Evolutionary conservation across 208 protist species (phyloP), one percentile per base, ranked within the genome.

Genomic region (Wallacemonas sp.): DNA sequence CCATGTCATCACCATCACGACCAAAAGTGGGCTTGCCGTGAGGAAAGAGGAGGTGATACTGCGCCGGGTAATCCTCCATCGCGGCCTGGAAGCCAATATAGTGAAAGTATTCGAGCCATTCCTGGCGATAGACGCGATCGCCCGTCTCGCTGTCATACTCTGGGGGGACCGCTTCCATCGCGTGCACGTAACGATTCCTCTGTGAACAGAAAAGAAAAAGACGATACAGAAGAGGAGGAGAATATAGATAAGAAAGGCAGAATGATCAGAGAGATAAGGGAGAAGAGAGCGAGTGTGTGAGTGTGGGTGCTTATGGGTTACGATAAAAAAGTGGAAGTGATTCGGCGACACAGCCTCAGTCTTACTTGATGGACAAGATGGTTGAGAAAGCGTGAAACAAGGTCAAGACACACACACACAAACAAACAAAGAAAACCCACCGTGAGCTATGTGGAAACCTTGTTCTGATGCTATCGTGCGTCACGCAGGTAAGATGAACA

Each of bases 21-120:
- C 6, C 52, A 47, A 27, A n/a, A 26, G 21, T 38, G 24, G 48
- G 0, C 34, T 16, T 34, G 33, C 70, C 65, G 24, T 67, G 17
- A 26, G 84, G 81, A 47, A 83, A 90, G 36, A 92, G 74, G 3
- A 80, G 67, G 41, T 67, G 65, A 44, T 85, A 96, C 67, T 93
- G 73, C 2, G 46, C 82, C 0, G 87, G 87, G 65, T 82, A 74
- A 32, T 91, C 72, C 14, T 67, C 65, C 61, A 70, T 58, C 2
- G 90, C 90, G 2, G 70, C 48, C 5, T 88, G 81, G 27, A 44
- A 83, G 21, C 90, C 90, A 62, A 96, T 88, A 64, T 76, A 92
- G 71, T 93, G 72, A 33, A 96, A 92, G 72, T 93, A 87, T 38
- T 96, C 82, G 0, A 93, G 78, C 87, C 90, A 96, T 44, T 96